phyloP scores from a whole-genome alignment of 176 grass and related monocot genomes.

The Triticum monococcum region DNA sequence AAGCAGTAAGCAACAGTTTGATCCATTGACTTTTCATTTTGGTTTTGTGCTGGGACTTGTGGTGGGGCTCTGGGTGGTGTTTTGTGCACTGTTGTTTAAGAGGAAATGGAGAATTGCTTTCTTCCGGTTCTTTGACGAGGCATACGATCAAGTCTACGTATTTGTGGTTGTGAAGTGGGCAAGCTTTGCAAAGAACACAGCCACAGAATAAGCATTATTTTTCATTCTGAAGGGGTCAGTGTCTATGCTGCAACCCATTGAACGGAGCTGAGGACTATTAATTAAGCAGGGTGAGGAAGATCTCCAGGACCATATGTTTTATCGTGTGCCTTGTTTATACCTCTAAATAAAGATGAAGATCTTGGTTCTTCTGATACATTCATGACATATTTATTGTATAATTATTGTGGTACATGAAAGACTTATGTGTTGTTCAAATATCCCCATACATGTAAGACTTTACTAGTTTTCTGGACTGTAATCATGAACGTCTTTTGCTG shows the following conservation, averaged over 20 bases:
- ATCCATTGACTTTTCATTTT: neutral
- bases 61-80: conserved; percentile 14
- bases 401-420: neutral
- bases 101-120: too few species aligned
- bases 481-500: neutral
- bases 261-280: neutral
- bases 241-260: neutral
- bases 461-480: neutral
- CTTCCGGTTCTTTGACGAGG: too few species aligned
- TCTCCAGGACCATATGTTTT: neutral
- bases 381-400: too few species aligned
- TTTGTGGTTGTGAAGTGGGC: too few species aligned
- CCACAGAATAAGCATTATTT: neutral
- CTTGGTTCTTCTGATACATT: too few species aligned
- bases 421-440: neutral
- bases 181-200: too few species aligned
- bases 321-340: neutral
- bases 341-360: neutral
- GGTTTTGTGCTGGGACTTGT: conserved; percentile 14
- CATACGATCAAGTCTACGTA: too few species aligned
- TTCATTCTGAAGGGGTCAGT: neutral
- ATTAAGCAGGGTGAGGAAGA: neutral
- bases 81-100: too few species aligned
- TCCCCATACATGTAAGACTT: neutral
- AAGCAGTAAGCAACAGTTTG: neutral